These are phyloP conservation scores for Musa beccarii DNA, from an alignment of 176 grass and related monocot genomes.

Conservation along the genomic window DNA sequence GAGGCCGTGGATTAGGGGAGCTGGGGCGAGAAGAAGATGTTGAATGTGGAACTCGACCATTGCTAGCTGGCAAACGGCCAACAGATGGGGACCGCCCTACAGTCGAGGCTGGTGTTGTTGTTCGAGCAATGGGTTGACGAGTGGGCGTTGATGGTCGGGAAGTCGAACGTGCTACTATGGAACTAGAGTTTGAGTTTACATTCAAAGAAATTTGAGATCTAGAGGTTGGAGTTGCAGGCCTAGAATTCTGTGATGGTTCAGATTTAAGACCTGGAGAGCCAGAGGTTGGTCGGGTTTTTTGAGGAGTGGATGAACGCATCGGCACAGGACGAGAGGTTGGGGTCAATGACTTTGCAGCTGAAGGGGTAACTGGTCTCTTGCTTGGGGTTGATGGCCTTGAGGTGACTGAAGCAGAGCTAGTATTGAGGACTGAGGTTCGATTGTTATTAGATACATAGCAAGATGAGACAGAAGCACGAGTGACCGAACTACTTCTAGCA, in stretches of 20 bases:
- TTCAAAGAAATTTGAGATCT: slow-evolving; percentile 30
- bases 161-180: slow-evolving; percentile 31
- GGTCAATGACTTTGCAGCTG: slow-evolving; percentile 39
- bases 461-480: slow-evolving; percentile 43
- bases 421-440: slow-evolving; percentile 48
- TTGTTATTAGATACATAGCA: slow-evolving; percentile 30
- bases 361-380: slow-evolving; percentile 38
- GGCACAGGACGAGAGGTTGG: slow-evolving; percentile 36
- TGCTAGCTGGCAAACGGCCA: slow-evolving; percentile 39
- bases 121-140: slow-evolving; percentile 31
- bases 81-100: slow-evolving; percentile 53
- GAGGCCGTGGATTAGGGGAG: slow-evolving; percentile 55
- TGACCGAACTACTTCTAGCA: slow-evolving; percentile 64
- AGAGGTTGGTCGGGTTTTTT: slow-evolving; percentile 30
- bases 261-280: slow-evolving; percentile 29
- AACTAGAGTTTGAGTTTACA: slow-evolving; percentile 38
- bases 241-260: slow-evolving; percentile 43
- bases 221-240: slow-evolving; percentile 63
- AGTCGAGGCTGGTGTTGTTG: slow-evolving; percentile 29
- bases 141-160: slow-evolving; percentile 72
- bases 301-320: slow-evolving; percentile 58
- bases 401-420: slow-evolving; percentile 51
- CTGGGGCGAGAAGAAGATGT: slow-evolving; percentile 16
- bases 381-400: slow-evolving; percentile 67
- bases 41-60: slow-evolving; percentile 2